phyloP scores from a whole-genome alignment of 176 grass and related monocot genomes.

The Juncus inflexus region DNA sequence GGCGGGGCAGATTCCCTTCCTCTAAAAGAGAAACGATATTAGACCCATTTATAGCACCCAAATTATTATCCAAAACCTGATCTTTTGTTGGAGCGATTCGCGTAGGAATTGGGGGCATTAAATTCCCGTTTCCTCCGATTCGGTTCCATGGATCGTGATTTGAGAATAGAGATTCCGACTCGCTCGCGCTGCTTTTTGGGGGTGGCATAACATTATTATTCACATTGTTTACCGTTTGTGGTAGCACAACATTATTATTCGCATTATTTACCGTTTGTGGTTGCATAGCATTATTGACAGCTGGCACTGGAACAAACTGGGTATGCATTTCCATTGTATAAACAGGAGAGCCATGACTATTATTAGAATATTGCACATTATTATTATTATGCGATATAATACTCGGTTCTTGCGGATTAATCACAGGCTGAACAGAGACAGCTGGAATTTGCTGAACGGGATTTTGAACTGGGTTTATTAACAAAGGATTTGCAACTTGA shows the following conservation, averaged over 20 bases:
- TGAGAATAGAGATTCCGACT: constrained; percentile 68
- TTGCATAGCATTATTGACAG: constrained; percentile 10
- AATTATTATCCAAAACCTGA: constrained; percentile 39
- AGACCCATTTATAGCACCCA: constrained; percentile 32
- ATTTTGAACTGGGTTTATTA: constrained; percentile 38
- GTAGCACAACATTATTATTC: constrained; percentile 12
- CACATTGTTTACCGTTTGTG: constrained; percentile 6
- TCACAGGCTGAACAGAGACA: not conserved
- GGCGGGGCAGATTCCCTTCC: constrained; percentile 48
- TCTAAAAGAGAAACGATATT: constrained; percentile 45
- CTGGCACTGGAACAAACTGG: constrained; percentile 28
- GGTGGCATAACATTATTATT: constrained; percentile 15
- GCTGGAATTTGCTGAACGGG: not conserved
- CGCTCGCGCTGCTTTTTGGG: constrained; percentile 28
- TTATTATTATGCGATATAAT: constrained; percentile 19
- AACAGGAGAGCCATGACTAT: constrained; percentile 14
- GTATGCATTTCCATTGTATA: constrained; percentile 38
- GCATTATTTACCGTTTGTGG: constrained; percentile 11
- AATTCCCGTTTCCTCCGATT: constrained; percentile 43
- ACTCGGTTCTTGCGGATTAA: constrained; percentile 13
- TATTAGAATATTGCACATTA: constrained; percentile 38
- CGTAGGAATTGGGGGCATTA: constrained; percentile 44
- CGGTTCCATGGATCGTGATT: constrained; percentile 72
- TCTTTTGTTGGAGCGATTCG: constrained; percentile 35
- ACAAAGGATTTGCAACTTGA: constrained; percentile 55